These are phyloP conservation scores for Camelina neglecta DNA, from an alignment of 345 rosid genomes.

Conservation along the genomic window DNA sequence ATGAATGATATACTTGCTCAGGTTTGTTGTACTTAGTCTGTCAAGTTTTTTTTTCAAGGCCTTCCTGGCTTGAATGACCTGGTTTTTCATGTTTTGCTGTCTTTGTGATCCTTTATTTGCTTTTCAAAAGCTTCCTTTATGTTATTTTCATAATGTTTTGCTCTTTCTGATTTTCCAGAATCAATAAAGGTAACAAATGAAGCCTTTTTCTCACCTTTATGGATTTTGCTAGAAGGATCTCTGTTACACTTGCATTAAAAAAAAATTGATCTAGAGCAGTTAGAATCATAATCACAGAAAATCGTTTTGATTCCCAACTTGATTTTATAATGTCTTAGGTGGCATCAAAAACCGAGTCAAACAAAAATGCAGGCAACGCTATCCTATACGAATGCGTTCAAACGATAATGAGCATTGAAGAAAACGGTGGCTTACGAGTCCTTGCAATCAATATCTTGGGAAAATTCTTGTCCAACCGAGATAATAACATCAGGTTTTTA, in stretches of 20 bases:
- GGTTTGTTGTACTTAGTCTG: constrained; percentile 54
- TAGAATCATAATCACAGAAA: constrained; percentile 19
- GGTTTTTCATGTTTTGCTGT: constrained; percentile 8
- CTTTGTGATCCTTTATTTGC: constrained; percentile 10
- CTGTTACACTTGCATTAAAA: constrained; percentile 19
- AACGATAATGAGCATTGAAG: constrained; percentile 97
- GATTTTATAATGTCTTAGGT: constrained; percentile 55
- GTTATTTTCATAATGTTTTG: neutral
- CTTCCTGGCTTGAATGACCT: constrained; percentile 13
- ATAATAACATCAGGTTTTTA: constrained; percentile 90
- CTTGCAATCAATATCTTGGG: constrained; percentile 98
- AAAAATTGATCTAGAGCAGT: constrained; percentile 1
- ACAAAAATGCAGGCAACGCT: constrained; percentile 97
- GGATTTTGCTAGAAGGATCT: neutral
- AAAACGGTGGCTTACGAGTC: constrained; percentile 93
- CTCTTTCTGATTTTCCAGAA: constrained; percentile 13
- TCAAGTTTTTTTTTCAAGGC: constrained; percentile 9
- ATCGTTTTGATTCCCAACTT: constrained; percentile 29
- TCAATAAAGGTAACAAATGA: constrained; percentile 7
- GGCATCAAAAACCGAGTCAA: constrained; percentile 97
- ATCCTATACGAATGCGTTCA: constrained; percentile 96
- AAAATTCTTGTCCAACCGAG: constrained; percentile 93
- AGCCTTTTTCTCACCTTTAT: constrained; percentile 23
- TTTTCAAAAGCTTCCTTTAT: neutral
- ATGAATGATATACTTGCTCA: constrained; percentile 99